These are phyloP conservation scores for Penicillium daleae DNA, from an alignment of 495 filamentous ascomycete species.

Conservation along the genomic window DNA sequence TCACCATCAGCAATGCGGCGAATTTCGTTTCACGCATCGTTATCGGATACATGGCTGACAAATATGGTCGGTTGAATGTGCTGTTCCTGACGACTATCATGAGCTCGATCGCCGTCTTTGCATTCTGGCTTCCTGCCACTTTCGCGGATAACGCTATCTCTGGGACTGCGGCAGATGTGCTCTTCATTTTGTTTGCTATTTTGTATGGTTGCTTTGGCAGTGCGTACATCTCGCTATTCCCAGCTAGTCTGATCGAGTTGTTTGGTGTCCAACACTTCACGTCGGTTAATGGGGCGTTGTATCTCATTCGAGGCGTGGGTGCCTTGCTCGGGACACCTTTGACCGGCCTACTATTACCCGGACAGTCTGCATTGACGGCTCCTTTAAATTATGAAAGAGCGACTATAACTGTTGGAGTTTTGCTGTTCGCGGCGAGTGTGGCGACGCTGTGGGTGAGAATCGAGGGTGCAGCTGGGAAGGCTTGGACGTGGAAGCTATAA, in stretches of 20 bases:
- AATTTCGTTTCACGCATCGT: constrained; percentile 56
- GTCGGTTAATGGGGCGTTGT: constrained; percentile 60
- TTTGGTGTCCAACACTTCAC: constrained; percentile 63
- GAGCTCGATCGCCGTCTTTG: constrained; percentile 49
- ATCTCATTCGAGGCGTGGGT: constrained; percentile 58
- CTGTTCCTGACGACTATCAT: constrained; percentile 52
- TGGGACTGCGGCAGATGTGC: constrained; percentile 27
- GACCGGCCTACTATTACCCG: constrained; percentile 41
- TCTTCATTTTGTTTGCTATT: constrained; percentile 57
- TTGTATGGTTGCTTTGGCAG: constrained; percentile 55
- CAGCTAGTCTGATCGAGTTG: constrained; percentile 55
- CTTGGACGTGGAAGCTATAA: constrained; percentile 31
- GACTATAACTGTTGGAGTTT: constrained; percentile 34
- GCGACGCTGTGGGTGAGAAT: constrained; percentile 43
- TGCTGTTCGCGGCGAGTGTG: constrained; percentile 38
- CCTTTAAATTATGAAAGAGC: constrained; percentile 35
- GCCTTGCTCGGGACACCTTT: constrained; percentile 58
- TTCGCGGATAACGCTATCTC: constrained; percentile 29
- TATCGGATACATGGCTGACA: constrained; percentile 52
- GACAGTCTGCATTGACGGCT: constrained; percentile 24
- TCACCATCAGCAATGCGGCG: constrained; percentile 58
- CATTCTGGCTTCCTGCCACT: constrained; percentile 52
- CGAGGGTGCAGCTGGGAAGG: constrained; percentile 28
- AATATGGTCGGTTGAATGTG: constrained; percentile 57
- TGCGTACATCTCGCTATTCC: constrained; percentile 47